Evolutionary conservation across 352 stramenopile genomes (phyloP).

Genomic region (Phytophthora pseudosyringae): DNA sequence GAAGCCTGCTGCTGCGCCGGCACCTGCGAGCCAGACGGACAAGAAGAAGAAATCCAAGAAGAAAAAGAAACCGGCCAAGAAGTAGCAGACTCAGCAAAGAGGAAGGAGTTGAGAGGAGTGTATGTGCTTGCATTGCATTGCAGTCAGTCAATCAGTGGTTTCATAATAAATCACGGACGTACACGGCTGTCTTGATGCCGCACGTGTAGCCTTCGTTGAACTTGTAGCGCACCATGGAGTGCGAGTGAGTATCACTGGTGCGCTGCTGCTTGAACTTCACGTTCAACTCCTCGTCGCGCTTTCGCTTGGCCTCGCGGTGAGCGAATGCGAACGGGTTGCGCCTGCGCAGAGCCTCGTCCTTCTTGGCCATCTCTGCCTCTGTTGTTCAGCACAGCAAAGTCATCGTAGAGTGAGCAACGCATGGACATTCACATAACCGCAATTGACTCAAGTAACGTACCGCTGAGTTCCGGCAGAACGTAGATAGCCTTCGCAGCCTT

Average conservation of each 20-base stretch:
- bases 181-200: constrained; percentile 90
- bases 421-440: neutral
- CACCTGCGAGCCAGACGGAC: constrained; percentile 5
- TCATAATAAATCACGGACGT: constrained; percentile 87
- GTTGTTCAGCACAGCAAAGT: constrained; percentile 3
- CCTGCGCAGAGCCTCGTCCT: constrained; percentile 67
- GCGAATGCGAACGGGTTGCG: constrained; percentile 84
- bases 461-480: constrained; percentile 58
- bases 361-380: constrained; percentile 68
- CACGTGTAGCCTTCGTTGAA: constrained; percentile 93
- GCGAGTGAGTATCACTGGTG: constrained; percentile 22
- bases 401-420: constrained; percentile 11
- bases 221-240: constrained; percentile 82
- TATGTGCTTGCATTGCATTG: constrained; percentile 13
- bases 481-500: constrained; percentile 46
- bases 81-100: constrained; percentile 10
- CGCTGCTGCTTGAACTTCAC: constrained; percentile 49
- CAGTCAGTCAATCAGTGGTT: constrained; percentile 22
- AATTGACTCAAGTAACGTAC: constrained; percentile 36
- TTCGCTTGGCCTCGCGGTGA: constrained; percentile 82
- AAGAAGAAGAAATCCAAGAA: constrained; percentile 52
- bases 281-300: constrained; percentile 57
- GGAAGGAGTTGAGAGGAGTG: no score
- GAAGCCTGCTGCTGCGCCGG: constrained; percentile 1
- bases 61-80: constrained; percentile 45